Evolutionary conservation across 2,329 filamentous ascomycete species (phyloP).

Genomic region (Seiridium unicorne): DNA sequence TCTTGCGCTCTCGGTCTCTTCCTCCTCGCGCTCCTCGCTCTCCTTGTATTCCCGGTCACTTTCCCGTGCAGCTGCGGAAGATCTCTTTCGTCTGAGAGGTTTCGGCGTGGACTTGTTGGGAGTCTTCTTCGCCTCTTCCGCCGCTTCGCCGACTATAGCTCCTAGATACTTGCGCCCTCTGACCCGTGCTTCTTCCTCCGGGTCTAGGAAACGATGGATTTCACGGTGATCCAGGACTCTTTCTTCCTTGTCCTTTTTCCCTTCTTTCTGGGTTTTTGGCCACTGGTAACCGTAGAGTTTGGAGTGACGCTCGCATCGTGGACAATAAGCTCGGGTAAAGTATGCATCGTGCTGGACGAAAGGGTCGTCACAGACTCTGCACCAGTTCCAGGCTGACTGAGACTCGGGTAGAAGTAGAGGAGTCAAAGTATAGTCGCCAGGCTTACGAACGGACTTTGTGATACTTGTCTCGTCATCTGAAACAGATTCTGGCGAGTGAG

Average conservation of each 20-base stretch:
- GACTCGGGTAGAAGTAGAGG: constrained; percentile 72
- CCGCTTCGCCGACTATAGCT: constrained; percentile 3
- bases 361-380: constrained; percentile 74
- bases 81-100: neutral
- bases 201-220: constrained; percentile 78
- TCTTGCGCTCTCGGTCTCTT: neutral
- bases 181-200: constrained; percentile 62
- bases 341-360: constrained; percentile 92
- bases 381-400: constrained; percentile 81
- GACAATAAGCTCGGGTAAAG: constrained; percentile 80
- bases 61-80: neutral
- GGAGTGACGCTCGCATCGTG: constrained; percentile 89
- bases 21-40: neutral
- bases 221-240: constrained; percentile 80
- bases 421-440: constrained; percentile 83
- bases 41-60: neutral
- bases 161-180: constrained; percentile 36
- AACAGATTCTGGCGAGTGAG: neutral
- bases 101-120: neutral
- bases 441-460: constrained; percentile 43
- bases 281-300: constrained; percentile 94
- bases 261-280: constrained; percentile 89
- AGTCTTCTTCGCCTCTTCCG: constrained; percentile 11
- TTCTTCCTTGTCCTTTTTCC: constrained; percentile 69
- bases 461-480: neutral